Conservation (phyloP, 805 yeast genomes). For the Cyberlindnera saturnus region DNA sequence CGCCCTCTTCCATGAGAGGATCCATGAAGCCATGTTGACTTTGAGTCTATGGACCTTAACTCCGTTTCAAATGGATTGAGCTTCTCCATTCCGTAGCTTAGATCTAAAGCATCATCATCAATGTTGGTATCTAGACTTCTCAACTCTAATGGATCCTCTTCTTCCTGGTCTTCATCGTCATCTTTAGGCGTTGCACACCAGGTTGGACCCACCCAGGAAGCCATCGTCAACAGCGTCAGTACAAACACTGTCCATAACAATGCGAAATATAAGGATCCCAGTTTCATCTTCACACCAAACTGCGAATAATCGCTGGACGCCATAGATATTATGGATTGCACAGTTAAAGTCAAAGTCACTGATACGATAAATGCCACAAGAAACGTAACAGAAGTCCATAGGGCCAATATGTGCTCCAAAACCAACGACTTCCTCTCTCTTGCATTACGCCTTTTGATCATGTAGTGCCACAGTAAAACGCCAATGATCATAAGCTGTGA, state of each 20-base stretch:
- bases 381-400: constrained; percentile 30
- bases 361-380: constrained; percentile 28
- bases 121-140: background rate
- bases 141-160: background rate
- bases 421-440: constrained; percentile 6
- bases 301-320: constrained; percentile 28
- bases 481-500: constrained; percentile 28
- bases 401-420: constrained; percentile 32
- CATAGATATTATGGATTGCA: constrained; percentile 19
- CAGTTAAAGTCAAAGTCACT: constrained; percentile 23
- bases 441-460: background rate
- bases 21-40: too few species aligned
- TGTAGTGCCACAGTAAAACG: constrained; percentile 27
- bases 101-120: background rate
- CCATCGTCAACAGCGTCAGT: constrained; percentile 13
- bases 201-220: constrained; percentile 35
- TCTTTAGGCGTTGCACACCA: constrained; percentile 50
- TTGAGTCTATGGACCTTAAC: too few species aligned
- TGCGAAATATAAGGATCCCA: constrained; percentile 37
- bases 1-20: too few species aligned
- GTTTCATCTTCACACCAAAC: constrained; percentile 40
- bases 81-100: background rate
- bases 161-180: constrained; percentile 5
- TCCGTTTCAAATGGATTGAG: too few species aligned
- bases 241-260: constrained; percentile 34